Base-by-base conservation (phyloP, 345 rosid genomes). In the Linum lewisii region DNA sequence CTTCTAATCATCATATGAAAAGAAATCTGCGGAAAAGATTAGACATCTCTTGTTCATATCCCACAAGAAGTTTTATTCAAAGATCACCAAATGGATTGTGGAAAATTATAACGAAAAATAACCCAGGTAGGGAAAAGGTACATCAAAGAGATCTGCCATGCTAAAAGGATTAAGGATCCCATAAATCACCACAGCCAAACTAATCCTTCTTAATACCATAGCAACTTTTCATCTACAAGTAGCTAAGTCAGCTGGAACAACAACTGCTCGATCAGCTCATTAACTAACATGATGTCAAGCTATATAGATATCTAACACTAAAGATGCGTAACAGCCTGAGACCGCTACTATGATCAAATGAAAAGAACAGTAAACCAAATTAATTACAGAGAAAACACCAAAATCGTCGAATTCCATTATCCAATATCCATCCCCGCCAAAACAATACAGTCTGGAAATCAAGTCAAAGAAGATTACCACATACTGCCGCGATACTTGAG, bases 401-500 rank as follows among this genome's bases (percentile, higher is more conserved):
- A 29, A 29, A 29, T 29, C 4, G 34, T 29, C 34, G 34, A 29
- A 29, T 29, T 29, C 34, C 7, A 29, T 29, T 4, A 29, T 29
- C 34, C 34, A 29, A 29, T 29, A 29, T 8, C 5, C 5, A 29
- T 29, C 34, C 0, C 34, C 34, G 7, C 34, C 34, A 29, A 29
- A 29, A 29, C 34, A 29, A 29, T 8, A 3, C 2, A 29, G 22
- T 19, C 22, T 16, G 11, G 55, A 51, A 5, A 22, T 2, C 11
- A 24, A 24, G 6, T 11, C 42, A 20, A 51, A 8, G 21, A 47
- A 42, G 26, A 25, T 24, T 72, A 76, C 86, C 86, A 81, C 86
- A 79, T 79, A 72, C 78, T 74, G 7, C 81, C 81, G 3, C 84
- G 76, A 63, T 79, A 84, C 67, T 81, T 84, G 47, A 84, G 80